These are phyloP conservation scores for Penstemon barbatus DNA, from an alignment of 257 asterid species.

Conservation along the genomic window DNA sequence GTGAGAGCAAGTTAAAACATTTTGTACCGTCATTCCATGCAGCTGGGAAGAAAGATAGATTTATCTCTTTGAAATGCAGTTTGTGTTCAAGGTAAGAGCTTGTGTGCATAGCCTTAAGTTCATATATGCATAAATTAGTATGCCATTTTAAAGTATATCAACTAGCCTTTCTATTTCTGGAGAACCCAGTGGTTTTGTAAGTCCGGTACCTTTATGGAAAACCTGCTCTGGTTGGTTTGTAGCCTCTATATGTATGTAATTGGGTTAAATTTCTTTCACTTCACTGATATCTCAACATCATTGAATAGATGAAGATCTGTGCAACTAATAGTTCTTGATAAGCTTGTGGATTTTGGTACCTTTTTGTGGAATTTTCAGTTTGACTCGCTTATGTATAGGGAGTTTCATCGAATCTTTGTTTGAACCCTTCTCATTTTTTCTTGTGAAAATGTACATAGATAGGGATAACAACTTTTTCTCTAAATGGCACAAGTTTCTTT, in stretches of 20 bases:
- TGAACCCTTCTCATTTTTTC: too few species aligned
- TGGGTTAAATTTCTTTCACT: not conserved
- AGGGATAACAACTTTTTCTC: too few species aligned
- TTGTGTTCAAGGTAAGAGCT: conserved; percentile 46
- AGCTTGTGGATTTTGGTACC: not conserved
- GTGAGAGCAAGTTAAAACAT: conserved; percentile 38
- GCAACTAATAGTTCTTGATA: not conserved
- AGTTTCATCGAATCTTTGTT: not conserved
- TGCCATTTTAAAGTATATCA: not conserved
- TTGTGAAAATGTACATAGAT: too few species aligned
- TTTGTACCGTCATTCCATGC: conserved; percentile 29
- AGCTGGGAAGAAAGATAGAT: conserved; percentile 39
- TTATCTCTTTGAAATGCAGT: conserved; percentile 39
- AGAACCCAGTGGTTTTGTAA: conserved; percentile 3
- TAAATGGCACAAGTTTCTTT: not conserved
- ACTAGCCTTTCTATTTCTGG: not conserved
- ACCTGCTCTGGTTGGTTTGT: conserved; percentile 3
- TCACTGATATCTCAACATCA: not conserved
- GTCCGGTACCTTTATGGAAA: not conserved
- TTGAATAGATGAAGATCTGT: not conserved
- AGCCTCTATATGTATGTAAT: not conserved
- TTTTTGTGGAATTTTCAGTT: too few species aligned
- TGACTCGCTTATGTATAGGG: not conserved
- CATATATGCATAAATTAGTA: not conserved
- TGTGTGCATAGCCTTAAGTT: conserved; percentile 13